Base-by-base conservation (phyloP, 2,329 filamentous ascomycete species). In the Colletotrichum theobromicola region DNA sequence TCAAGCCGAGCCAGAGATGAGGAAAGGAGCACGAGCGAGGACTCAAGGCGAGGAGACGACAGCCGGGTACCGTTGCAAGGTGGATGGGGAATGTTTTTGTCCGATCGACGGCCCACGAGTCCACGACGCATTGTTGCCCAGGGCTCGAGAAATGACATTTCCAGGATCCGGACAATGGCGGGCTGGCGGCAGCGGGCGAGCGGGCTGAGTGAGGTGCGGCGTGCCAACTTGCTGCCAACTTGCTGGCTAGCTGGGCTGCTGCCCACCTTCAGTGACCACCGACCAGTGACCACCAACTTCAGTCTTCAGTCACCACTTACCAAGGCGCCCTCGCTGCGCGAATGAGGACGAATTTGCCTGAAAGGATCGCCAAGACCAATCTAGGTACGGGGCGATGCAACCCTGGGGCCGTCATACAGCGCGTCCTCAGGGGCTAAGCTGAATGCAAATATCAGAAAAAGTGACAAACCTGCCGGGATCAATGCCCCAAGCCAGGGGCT, bases 61-160 rank as follows among this genome's bases (percentile, higher is more conserved):
- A 57, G 71, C 60, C 72, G 67, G 67, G 61, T 71, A 67, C 62
- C 62, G 68, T 65, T 72, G 72, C 68, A 72, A 58, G 63, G 62
- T 35, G 57, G 63, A 74, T 50, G 68, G 62, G 55, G 57, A 74
- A 67, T 74, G 71, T 72, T 72, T 74, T 74, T 72, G 46, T 64
- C 53, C 58, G 42, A 65, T 73, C 66, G 66, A 65, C 57, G 21
- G 68, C 61, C 61, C 28, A 46, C 72, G 67, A 35, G 72, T 62
- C 61, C 30, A 42, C 67, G 67, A 28, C 68, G 57, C 68, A 72
- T 72, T 57, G 72, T 46, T 53, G 68, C 32, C 34, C 26, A n/a
- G 72, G 32, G 30, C 32, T 42, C 34, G 68, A 67, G 72, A 74
- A 72, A 74, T 72, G 72, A 67, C 72, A 74, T 74, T 35, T 53